These are phyloP conservation scores for Verticillium alfalfae DNA, from an alignment of 2,329 filamentous ascomycete genomes.

Conservation along the genomic window DNA sequence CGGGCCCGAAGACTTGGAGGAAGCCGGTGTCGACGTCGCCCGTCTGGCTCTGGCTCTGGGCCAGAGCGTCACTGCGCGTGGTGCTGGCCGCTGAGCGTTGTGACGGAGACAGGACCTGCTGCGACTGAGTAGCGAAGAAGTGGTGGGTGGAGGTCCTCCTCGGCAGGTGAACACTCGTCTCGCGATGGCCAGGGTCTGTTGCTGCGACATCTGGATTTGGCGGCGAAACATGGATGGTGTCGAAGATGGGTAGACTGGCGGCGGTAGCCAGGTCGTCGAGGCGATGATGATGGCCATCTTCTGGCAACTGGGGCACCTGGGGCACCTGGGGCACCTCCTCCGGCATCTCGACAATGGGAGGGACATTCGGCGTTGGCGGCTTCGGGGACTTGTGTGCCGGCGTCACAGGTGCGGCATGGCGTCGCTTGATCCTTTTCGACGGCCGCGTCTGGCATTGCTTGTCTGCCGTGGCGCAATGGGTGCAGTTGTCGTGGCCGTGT, in stretches of 20 bases:
- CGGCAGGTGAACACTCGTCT: too few species aligned
- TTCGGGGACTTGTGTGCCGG: too few species aligned
- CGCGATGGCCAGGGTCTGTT: too few species aligned
- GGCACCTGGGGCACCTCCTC: too few species aligned
- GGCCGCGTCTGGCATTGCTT: constrained; percentile 21
- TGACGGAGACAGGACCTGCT: constrained; percentile 1
- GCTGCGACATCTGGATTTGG: too few species aligned
- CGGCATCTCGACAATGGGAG: too few species aligned
- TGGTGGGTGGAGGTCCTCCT: not conserved
- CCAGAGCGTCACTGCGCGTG: constrained; percentile 11
- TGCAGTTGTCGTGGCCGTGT: constrained; percentile 17
- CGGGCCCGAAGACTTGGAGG: constrained; percentile 24
- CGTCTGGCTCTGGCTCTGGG: constrained; percentile 15
- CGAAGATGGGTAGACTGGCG: too few species aligned
- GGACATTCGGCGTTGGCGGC: too few species aligned
- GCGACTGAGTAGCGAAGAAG: not conserved
- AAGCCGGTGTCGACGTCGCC: constrained; percentile 27
- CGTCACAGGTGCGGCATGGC: not conserved
- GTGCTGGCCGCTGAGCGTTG: constrained; percentile 5
- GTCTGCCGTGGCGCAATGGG: constrained; percentile 18
- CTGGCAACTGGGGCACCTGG: too few species aligned
- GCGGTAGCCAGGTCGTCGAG: too few species aligned
- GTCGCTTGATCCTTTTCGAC: constrained; percentile 19
- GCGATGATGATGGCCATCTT: too few species aligned
- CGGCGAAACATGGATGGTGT: too few species aligned